Evolutionary conservation across 23 red algal species (phyloP), one percentile per base, ranked within the genome.

Genomic region (Gracilaria domingensis): DNA sequence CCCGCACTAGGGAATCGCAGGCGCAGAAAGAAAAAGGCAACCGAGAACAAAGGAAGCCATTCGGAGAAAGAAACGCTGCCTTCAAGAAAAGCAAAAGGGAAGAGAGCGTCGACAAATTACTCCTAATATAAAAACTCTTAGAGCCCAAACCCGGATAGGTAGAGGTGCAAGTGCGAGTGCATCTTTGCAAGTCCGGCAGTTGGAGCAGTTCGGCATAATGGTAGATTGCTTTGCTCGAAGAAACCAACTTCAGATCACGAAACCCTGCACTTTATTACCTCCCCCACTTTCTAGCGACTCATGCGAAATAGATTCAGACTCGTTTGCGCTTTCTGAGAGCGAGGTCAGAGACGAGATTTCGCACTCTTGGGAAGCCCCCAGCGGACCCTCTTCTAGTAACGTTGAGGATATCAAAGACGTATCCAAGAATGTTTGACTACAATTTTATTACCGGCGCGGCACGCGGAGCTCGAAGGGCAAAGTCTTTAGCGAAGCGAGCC

Each of bases 201-300:
- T 49, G 0, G 45, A 82, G 25, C 79, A 56, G 79, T 58, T 82
- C 38, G 54, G 79, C 23, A 82, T 59, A 14, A 17, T 82, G 24
- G 35, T 16, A 23, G 24, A 60, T 57, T 6, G 60, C 0, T 82
- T 82, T 37, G 79, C 79, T 57, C 21, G 54, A 23, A 82, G 48
- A 2, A 0, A 82, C 79, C 0, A 35, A 32, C 0, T 82, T 32
- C 20, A 12, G 23, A 2, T 35, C 23, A 14, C 48, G 79, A 20
- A 82, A 45, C 79, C 40, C 14, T 2, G 2, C 54, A 23, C 23
- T 3, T 16, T 16, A 2, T 16, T 58, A 2, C 23, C 54, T 6
- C 4, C 54, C 14, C 18, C 4, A 58, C 54, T 58, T 18, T 16
- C 54, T 4, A 3, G n/a, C n/a, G n/a, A n/a, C n/a, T n/a, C n/a